Evolutionary conservation across 2,329 filamentous ascomycete genomes (phyloP), one percentile per base, ranked within the genome.

Genomic region (Furcasterigmium furcatum): DNA sequence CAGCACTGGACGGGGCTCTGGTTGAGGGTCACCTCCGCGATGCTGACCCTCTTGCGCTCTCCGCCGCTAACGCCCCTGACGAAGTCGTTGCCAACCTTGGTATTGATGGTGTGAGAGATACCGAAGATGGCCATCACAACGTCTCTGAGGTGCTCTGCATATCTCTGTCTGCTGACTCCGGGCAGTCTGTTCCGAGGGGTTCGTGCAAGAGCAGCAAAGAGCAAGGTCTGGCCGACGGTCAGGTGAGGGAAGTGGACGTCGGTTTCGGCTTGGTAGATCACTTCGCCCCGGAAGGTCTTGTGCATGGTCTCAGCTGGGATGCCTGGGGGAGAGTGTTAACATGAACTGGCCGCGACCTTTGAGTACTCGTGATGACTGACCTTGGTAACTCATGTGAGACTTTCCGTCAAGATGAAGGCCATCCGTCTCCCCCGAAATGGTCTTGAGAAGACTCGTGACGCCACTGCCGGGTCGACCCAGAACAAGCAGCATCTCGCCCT

Each of bases 201-300:
- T 47, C 79, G 67, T 0, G 79, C 79, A 52, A 77, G 75, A 2
- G 84, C 67, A 0, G 84, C 84, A 57, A 87, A 87, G 5, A 72
- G 67, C 1, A 87, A 61, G 0, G 84, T 87, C 49, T 84, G 72
- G 6, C 79, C 76, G 10, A 87, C 84, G 1, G 79, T 84, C 22
- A 88, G 63, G 10, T 80, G 79, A 2, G 84, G 77, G 47, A 85
- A 85, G 57, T 87, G 83, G 0, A 82, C 65, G 55, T 86, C 82
- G 39, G 61, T 59, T 58, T 87, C 84, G 1, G 83, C 79, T 47
- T 85, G 84, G 58, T 87, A 87, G 10, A 85, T 67, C 3, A 82
- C 71, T 56, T 76, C 77, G 44, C 75, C 74, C 3, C 77, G 65
- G 48, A 76, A 80, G 10, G 71, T 56, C 3, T 64, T 61, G 18